Conservation (phyloP, 2,329 filamentous ascomycete species). For the Fulvia fulva region DNA sequence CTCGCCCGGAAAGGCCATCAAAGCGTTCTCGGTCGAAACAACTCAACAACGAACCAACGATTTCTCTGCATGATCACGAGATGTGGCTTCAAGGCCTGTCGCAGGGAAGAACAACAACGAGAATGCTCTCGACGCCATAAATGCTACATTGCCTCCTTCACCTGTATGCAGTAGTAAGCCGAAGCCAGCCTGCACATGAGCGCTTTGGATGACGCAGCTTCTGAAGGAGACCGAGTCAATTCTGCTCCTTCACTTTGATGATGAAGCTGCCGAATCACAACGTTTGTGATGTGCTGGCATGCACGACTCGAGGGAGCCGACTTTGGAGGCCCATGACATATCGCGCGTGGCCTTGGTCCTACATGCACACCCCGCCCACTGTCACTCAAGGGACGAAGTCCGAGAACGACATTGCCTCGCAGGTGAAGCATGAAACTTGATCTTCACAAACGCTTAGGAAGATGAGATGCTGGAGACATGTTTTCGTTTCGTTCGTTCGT, state of each 20-base stretch:
- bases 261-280: background rate
- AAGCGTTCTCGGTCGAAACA: background rate
- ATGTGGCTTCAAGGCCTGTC: background rate
- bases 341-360: background rate
- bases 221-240: background rate
- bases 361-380: background rate
- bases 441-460: background rate
- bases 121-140: background rate
- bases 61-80: too few relatives aligned
- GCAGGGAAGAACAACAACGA: background rate
- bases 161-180: background rate
- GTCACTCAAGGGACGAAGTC: background rate
- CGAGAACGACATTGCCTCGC: background rate
- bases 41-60: background rate
- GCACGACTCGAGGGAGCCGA: background rate
- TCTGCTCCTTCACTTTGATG: background rate
- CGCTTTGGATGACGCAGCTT: background rate
- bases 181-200: background rate
- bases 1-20: background rate
- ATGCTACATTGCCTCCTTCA: background rate
- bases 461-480: background rate
- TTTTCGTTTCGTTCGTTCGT: background rate
- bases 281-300: background rate
- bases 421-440: background rate
- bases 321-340: background rate